Conservation (phyloP, 768 basidiomycete genomes). For the Naganishia vishniacii region DNA sequence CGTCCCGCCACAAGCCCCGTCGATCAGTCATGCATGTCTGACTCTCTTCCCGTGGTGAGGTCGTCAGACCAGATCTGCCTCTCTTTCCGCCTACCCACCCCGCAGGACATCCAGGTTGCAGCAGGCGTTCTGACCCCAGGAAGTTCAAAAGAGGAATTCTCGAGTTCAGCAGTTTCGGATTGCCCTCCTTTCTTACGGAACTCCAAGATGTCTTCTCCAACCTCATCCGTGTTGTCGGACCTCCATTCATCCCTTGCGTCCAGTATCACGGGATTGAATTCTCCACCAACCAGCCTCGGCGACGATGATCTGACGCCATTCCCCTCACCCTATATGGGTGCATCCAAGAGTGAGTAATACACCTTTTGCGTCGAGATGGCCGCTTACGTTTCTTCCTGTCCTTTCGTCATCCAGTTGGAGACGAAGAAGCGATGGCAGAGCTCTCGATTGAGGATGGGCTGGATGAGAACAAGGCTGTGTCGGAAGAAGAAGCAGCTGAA, state of each 20-base stretch:
- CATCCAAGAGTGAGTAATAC: conserved; percentile 30
- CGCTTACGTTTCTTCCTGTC: conserved; percentile 1
- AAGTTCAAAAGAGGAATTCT: too few relatives aligned
- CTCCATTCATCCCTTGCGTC: conserved; percentile 20
- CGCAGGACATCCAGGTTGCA: too few relatives aligned
- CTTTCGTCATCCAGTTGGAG: background rate
- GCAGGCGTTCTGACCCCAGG: too few relatives aligned
- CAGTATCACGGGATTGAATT: conserved; percentile 35
- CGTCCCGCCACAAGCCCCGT: too few relatives aligned
- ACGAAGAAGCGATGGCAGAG: conserved; percentile 5
- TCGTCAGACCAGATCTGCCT: too few relatives aligned
- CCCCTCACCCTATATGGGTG: conserved; percentile 33
- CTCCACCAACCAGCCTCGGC: conserved; percentile 27
- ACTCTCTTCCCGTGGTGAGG: too few relatives aligned
- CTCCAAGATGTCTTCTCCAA: background rate
- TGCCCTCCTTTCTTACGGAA: too few relatives aligned
- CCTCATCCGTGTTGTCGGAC: background rate
- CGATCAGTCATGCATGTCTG: too few relatives aligned
- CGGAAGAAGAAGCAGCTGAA: conserved; percentile 64
- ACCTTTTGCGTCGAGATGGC: background rate
- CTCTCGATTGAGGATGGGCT: conserved; percentile 13
- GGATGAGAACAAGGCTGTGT: conserved; percentile 50
- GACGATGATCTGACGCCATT: conserved; percentile 36
- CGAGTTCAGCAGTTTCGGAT: too few relatives aligned
- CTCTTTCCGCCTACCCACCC: too few relatives aligned